A percentile compares a stretch with the other conserved stretches of the same genome.
phyloP scores from a whole-genome alignment of 2,329 filamentous ascomycete genomes.

The Metarhizium album region DNA sequence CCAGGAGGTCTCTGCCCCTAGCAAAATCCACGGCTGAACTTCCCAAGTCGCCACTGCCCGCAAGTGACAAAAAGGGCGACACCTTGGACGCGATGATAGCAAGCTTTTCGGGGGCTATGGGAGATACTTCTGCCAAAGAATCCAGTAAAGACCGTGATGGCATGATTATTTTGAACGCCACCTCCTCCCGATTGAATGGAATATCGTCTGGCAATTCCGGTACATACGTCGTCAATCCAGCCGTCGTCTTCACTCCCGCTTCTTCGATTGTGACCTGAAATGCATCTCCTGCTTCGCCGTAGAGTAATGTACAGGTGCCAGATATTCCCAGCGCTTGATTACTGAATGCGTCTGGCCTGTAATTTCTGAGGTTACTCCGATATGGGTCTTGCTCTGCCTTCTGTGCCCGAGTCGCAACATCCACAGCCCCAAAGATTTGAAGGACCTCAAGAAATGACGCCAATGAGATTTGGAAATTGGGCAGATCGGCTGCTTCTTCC shows the following conservation, averaged over 20 bases:
- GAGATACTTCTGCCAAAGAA: constrained; percentile 56
- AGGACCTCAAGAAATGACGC: constrained; percentile 83
- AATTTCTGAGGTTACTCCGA: constrained; percentile 49
- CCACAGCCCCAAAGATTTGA: constrained; percentile 87
- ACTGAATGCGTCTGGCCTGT: constrained; percentile 66
- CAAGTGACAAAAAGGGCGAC: constrained; percentile 65
- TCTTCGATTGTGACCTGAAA: constrained; percentile 83
- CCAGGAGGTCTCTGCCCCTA: constrained; percentile 55
- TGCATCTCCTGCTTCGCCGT: constrained; percentile 61
- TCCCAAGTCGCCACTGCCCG: constrained; percentile 46
- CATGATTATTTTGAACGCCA: constrained; percentile 94
- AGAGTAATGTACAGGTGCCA: constrained; percentile 77
- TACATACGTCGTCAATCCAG: constrained; percentile 81
- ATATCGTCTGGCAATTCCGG: constrained; percentile 68
- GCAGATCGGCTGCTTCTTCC: constrained; percentile 34
- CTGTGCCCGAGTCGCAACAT: constrained; percentile 46
- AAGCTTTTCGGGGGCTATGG: constrained; percentile 61
- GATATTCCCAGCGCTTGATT: constrained; percentile 73
- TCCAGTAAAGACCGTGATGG: constrained; percentile 63
- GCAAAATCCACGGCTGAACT: constrained; percentile 57
- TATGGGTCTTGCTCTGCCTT: constrained; percentile 50
- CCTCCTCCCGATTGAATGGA: constrained; percentile 69
- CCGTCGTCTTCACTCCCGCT: constrained; percentile 76
- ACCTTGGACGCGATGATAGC: constrained; percentile 54
- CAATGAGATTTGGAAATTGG: constrained; percentile 79